A percentile compares a stretch with the other conserved stretches of the same genome.
These are phyloP conservation scores for Solanum gracilifrons DNA, from an alignment of 257 asterid genomes.

Conservation along the genomic window DNA sequence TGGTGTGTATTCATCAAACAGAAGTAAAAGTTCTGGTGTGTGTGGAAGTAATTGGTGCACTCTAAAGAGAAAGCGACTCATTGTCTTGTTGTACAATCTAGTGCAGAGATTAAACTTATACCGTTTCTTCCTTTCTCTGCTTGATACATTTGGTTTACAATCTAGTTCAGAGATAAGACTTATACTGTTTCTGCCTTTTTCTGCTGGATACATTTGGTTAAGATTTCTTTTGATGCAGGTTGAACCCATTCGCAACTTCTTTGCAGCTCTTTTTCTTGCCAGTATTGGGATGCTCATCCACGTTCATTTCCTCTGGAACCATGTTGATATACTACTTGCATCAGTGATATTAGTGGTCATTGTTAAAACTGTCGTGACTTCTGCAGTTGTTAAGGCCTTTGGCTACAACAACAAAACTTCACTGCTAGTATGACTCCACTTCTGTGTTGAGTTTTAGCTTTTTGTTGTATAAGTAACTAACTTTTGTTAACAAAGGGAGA, in stretches of 20 bases:
- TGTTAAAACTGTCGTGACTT: conserved; percentile 70
- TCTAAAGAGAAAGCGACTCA: background rate
- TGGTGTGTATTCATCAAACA: background rate
- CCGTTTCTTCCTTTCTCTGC: conserved; percentile 1
- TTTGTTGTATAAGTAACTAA: background rate
- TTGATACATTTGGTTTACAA: conserved; percentile 7
- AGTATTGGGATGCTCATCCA: conserved; percentile 99
- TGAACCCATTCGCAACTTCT: conserved; percentile 93
- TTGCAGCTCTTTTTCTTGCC: conserved; percentile 97
- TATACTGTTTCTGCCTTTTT: background rate
- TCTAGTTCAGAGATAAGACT: background rate
- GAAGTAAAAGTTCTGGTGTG: background rate
- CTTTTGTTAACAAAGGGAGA: background rate
- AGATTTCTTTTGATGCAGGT: conserved; percentile 44
- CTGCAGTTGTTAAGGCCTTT: conserved; percentile 87
- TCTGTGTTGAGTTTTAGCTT: background rate
- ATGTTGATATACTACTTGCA: conserved; percentile 94
- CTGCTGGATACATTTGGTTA: conserved; percentile 9
- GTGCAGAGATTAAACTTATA: background rate
- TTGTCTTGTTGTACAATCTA: background rate
- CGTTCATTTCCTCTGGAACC: conserved; percentile 96
- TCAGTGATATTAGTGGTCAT: conserved; percentile 88
- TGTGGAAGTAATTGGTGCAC: background rate
- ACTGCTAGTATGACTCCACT: conserved; percentile 52
- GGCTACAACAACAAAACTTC: conserved; percentile 96